Conservation (phyloP, 1,139 yeast genomes). For the Wickerhamomyces sp. region DNA sequence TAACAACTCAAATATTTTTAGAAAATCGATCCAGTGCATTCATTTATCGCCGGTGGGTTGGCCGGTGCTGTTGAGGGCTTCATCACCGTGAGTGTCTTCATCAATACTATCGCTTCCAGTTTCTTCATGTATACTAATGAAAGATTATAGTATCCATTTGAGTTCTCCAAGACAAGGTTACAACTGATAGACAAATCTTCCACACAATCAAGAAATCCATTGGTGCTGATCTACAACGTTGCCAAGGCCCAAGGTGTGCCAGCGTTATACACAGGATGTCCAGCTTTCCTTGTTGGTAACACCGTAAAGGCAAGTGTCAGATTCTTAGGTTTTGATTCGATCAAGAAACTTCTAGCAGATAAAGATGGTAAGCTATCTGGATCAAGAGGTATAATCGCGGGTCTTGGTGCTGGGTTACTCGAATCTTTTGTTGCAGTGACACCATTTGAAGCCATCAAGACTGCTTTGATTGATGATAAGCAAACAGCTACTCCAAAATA, state of each 20-base stretch:
- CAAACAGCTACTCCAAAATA: constrained; percentile 73
- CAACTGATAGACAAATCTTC: constrained; percentile 74
- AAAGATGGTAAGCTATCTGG: constrained; percentile 84
- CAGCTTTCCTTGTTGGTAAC: constrained; percentile 93
- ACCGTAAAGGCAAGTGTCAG: constrained; percentile 94
- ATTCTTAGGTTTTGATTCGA: constrained; percentile 86
- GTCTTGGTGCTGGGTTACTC: constrained; percentile 90
- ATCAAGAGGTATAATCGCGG: constrained; percentile 89
- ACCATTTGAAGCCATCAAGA: constrained; percentile 94
- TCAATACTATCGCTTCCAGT: neutral
- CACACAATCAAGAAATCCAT: constrained; percentile 73
- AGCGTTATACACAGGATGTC: constrained; percentile 91
- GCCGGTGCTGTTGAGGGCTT: constrained; percentile 95
- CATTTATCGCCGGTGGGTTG: constrained; percentile 88
- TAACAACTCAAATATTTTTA: constrained; percentile 1
- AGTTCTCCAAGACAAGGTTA: constrained; percentile 90
- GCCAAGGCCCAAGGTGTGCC: constrained; percentile 76
- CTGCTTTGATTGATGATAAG: constrained; percentile 91
- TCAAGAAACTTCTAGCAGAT: constrained; percentile 73
- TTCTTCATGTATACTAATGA: neutral
- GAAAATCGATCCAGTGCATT: constrained; percentile 54
- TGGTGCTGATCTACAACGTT: constrained; percentile 68
- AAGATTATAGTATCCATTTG: constrained; percentile 69
- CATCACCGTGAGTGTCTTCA: constrained; percentile 40
- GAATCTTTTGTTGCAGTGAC: constrained; percentile 94